Evolutionary conservation across 2,329 filamentous ascomycete species (phyloP), one percentile per base, ranked within the genome.

Genomic region (Cordyceps javanica): DNA sequence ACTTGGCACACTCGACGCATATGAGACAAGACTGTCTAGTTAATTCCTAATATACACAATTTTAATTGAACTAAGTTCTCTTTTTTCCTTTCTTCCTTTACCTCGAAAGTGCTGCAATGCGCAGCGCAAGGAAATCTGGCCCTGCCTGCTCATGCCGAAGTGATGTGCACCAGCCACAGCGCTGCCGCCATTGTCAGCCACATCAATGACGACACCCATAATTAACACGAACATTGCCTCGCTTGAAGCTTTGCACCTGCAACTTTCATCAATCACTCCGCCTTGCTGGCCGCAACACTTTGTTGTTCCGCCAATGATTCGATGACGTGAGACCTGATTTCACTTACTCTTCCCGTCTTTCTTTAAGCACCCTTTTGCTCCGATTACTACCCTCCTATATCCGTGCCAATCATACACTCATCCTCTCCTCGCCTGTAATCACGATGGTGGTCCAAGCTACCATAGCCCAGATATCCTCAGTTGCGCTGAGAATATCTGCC

Each of bases 401-500:
- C n/a, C 9, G 14, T 26, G 14, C 26, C 28, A 10, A 36, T 28
- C 46, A 38, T n/a, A 4, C 38, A 5, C n/a, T 21, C 28, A 45
- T 9, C 39, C 23, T 26, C 30, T 38, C 28, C 26, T 28, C 28
- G 14, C 36, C 19, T 44, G 39, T 36, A 23, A 19, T 41, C 60
- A 63, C 54, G 38, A 72, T 72, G 70, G 64, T 66, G 36, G 44
- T 70, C 54, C 69, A 73, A 48, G 64, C 61, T 32, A 66, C 59
- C 11, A 58, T 69, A 42, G 67, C 73, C 36, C 68, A 68, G 63
- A 61, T 68, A 60, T 69, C 73, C 58, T 75, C 73, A 16, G 64
- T 69, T 38, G 65, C 67, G n/a, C 60, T 75, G 62, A 70, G 73
- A 62, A 66, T 73, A 65, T 70, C 61, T 32, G 63, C 70, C 7